Base-by-base conservation (phyloP, 495 filamentous ascomycete genomes). In the Xylaria bambusicola region DNA sequence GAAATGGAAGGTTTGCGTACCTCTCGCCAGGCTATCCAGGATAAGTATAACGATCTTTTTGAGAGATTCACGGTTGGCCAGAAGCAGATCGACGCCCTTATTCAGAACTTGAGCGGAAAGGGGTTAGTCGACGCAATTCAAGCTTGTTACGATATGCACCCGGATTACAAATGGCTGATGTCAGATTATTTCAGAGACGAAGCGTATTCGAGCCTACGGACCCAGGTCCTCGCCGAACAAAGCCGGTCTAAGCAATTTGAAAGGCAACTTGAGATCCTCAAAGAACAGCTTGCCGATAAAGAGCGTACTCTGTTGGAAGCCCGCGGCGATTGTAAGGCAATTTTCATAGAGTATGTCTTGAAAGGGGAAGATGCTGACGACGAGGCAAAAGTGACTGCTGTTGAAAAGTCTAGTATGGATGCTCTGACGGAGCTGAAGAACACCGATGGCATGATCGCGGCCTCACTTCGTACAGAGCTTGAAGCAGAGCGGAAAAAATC, bases 381-480 rank as follows among this genome's bases (percentile, higher is more conserved):
- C 44, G 21, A 29, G 42, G 44, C 42, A 35, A 45, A 68, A 82
- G 79, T 84, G 17, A 66, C 67, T 45, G 76, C 74, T 29, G 70
- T 82, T 41, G 79, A 76, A 27, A 71, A 78, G 56, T 75, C 79
- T n/a, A 76, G 74, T 41, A 63, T 76, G 2, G 67, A 74, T 23
- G 77, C 74, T 4, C 69, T 84, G 15, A 74, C 75, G n/a, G 75
- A 76, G 56, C 70, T 84, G 59, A 83, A 83, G 68, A 69, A 71
- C 42, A 74, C 81, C 2, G 79, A 84, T 55, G 75, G 80, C 66
- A 70, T 80, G 55, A 73, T 84, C 58, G 77, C 78, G 9, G 64
- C 71, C 12, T 83, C 81, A 7, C 74, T 83, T 58, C 70, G 76
- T 61, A 74, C 68, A 23, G 81, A 84, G 61, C 73, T 83, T n/a